Percentiles rank a stretch among this genome's conserved stretches.
Conservation (phyloP, 345 rosid genomes). For the Jatropha curcas region DNA sequence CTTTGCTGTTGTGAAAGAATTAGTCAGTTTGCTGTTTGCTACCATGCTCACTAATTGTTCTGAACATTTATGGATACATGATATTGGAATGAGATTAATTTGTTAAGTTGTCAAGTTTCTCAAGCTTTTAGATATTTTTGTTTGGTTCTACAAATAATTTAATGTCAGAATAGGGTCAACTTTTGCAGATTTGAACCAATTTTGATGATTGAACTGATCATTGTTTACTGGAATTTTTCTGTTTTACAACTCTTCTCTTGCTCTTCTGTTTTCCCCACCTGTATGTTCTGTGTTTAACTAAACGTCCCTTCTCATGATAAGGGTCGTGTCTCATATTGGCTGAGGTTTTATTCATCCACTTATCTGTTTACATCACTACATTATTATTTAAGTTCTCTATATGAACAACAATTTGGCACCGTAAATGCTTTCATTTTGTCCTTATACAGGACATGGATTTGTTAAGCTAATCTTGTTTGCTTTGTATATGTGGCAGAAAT, state of each 20-base stretch:
- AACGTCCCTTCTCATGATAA: not conserved
- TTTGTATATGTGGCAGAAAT: constrained; percentile 49
- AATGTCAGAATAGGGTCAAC: not conserved
- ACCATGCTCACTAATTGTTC: not conserved
- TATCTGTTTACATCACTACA: no score
- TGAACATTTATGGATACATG: not conserved
- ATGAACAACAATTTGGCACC: not conserved
- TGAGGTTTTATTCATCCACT: not conserved
- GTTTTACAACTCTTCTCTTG: not conserved
- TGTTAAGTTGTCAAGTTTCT: not conserved
- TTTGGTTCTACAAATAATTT: not conserved
- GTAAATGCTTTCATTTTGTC: not conserved
- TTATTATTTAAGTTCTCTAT: not conserved
- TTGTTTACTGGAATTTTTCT: not conserved
- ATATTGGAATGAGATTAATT: not conserved
- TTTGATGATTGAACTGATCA: not conserved
- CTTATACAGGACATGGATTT: not conserved
- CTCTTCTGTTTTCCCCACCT: not conserved
- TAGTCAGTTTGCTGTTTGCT: not conserved
- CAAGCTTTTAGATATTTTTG: not conserved
- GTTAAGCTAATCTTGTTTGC: constrained; percentile 3
- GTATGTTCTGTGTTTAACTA: not conserved
- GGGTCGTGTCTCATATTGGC: not conserved
- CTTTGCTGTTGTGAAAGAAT: not conserved
- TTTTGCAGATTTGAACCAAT: not conserved